These are phyloP conservation scores for Trichaptum fuscoviolaceum DNA, from an alignment of 768 basidiomycete species.

Conservation along the genomic window DNA sequence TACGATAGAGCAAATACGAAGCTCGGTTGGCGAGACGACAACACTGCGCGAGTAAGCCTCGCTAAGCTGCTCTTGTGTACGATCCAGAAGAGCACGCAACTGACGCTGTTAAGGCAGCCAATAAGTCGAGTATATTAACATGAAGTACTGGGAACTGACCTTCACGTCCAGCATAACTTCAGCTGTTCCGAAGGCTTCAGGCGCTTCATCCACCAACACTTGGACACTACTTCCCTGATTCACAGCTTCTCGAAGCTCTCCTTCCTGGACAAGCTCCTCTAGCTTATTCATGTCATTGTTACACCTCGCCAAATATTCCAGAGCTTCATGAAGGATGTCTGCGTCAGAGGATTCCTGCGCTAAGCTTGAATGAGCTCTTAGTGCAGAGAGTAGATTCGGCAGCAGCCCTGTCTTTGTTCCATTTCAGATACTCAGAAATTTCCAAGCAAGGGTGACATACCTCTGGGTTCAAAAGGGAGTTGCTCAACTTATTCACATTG, in stretches of 20 bases:
- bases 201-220: slow-evolving; percentile 39
- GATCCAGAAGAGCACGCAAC: slow-evolving; percentile 49
- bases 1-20: slow-evolving; percentile 49
- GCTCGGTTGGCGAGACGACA: slow-evolving; percentile 40
- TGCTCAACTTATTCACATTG: slow-evolving; percentile 48
- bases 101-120: slow-evolving; percentile 37
- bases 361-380: slow-evolving; percentile 57
- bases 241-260: slow-evolving; percentile 59
- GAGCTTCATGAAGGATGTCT: slow-evolving; percentile 39
- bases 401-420: slow-evolving; percentile 59
- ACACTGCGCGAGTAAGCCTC: slow-evolving; percentile 63
- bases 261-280: slow-evolving; percentile 42
- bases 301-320: slow-evolving; percentile 53
- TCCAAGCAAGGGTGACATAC: slow-evolving; percentile 33
- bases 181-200: slow-evolving; percentile 46
- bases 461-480: slow-evolving; percentile 51
- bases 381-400: slow-evolving; percentile 46
- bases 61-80: slow-evolving; percentile 64
- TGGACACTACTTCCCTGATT: slow-evolving; percentile 37
- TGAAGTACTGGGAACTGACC: slow-evolving; percentile 35
- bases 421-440: slow-evolving; percentile 13
- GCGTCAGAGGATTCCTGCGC: slow-evolving; percentile 60
- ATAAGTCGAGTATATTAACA: slow-evolving; percentile 5
- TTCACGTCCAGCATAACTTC: slow-evolving; percentile 50
- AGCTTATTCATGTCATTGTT: slow-evolving; percentile 41